Conservation (phyloP, 2,329 filamentous ascomycete species). For the Beauveria varroae region DNA sequence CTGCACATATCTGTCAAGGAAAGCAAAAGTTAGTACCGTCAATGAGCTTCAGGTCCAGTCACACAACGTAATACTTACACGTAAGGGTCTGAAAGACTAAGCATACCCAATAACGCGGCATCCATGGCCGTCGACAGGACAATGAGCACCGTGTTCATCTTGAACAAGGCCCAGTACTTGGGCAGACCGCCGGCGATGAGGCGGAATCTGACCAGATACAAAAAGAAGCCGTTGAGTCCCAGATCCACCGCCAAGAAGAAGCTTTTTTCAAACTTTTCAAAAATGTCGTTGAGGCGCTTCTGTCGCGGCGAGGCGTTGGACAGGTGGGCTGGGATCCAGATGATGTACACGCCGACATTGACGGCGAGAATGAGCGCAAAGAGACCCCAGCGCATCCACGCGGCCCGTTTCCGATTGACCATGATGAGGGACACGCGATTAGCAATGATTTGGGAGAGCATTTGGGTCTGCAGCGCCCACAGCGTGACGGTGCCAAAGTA, state of each 20-base stretch:
- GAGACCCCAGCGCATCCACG: slow-evolving; percentile 28
- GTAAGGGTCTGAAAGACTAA: slow-evolving; percentile 15
- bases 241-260: slow-evolving; percentile 43
- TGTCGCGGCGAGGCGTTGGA: slow-evolving; percentile 4
- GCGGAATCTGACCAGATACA: slow-evolving; percentile 36
- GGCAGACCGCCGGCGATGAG: slow-evolving; percentile 38
- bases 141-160: slow-evolving; percentile 41
- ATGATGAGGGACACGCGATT: slow-evolving; percentile 36
- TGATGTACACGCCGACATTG: slow-evolving; percentile 32
- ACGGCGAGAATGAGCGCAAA: slow-evolving; percentile 25
- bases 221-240: slow-evolving; percentile 42
- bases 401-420: slow-evolving; percentile 26
- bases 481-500: slow-evolving; percentile 10
- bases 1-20: slow-evolving; percentile 10
- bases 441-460: slow-evolving; percentile 37
- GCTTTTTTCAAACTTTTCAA: slow-evolving; percentile 30
- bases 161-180: slow-evolving; percentile 43
- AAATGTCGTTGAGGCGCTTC: slow-evolving; percentile 15
- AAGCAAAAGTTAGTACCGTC: neutral
- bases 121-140: slow-evolving; percentile 42
- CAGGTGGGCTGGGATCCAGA: slow-evolving; percentile 32
- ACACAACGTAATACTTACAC: neutral
- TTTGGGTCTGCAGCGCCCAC: slow-evolving; percentile 27
- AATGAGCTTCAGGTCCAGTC: neutral
- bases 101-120: slow-evolving; percentile 19